Evolutionary conservation across 306 rosid species (phyloP).

Genomic region (Albizia julibrissin): DNA sequence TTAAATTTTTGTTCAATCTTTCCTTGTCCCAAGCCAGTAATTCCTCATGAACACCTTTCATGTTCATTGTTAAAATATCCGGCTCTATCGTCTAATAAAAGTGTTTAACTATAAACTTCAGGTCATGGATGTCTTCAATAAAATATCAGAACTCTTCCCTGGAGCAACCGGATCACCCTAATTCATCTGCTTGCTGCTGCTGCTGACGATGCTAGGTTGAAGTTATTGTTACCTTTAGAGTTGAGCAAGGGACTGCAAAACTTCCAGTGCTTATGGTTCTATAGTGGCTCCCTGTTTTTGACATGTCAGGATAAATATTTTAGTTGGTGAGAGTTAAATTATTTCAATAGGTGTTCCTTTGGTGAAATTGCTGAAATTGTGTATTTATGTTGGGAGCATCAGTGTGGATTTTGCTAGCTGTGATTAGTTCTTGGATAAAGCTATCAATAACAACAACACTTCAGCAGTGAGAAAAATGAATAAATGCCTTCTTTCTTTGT

Average conservation of each 20-base stretch:
- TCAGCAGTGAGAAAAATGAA: neutral
- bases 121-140: constrained; percentile 95
- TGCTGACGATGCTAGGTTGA: constrained; percentile 27
- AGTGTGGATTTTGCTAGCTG: constrained; percentile 27
- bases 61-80: neutral
- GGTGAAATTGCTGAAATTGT: constrained; percentile 38
- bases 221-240: constrained; percentile 16
- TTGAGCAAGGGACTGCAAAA: constrained; percentile 31
- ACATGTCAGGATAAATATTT: constrained; percentile 25
- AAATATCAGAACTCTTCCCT: constrained; percentile 94
- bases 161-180: constrained; percentile 78
- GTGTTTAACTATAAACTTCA: constrained; percentile 29
- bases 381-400: constrained; percentile 20
- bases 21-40: neutral
- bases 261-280: constrained; percentile 20
- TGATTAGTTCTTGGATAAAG: constrained; percentile 14
- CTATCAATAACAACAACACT: neutral
- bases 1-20: neutral
- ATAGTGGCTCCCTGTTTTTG: constrained; percentile 31
- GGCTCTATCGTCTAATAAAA: neutral
- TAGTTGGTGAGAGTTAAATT: constrained; percentile 20
- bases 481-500: neutral
- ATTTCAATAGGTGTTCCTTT: constrained; percentile 33
- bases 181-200: constrained; percentile 34
- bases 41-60: neutral